Evolutionary conservation across 768 basidiomycete species (phyloP), one percentile per base, ranked within the genome.

Genomic region (Saitozyma podzolica): DNA sequence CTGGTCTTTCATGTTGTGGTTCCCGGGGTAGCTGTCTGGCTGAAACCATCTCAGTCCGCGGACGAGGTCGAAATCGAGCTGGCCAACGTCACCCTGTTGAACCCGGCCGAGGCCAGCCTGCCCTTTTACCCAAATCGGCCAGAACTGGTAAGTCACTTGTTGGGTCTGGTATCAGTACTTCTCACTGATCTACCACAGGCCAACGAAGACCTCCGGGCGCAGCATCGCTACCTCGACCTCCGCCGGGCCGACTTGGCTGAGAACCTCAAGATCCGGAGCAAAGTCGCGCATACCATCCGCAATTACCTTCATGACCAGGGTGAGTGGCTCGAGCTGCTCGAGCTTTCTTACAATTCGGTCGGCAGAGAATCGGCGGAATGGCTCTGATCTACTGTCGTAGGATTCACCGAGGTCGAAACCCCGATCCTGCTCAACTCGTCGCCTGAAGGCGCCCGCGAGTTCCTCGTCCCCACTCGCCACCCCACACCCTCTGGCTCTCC

Each of bases 361-460:
- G 37, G 19, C 37, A 29, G 29, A 29, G 11, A 16, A 14, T 43
- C 59, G 58, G 59, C 63, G 29, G 29, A 5, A 5, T 29, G 5
- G 5, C 51, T 58, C 59, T 61, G 68, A 59, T 53, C 51, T 62
- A 58, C 69, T 59, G 13, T 47, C 11, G n/a, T 17, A 96, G 94
- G 85, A 72, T 97, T 97, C 79, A 83, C 87, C 58, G 94, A 96
- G 78, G 90, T 97, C 40, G 94, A 97, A 79, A 97, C 94, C 0
- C 94, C 94, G 37, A 84, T 92, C 58, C 84, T 97, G 19, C 84
- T 97, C 39, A 88, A 89, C 75, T 95, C 93, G 8, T 89, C 92
- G 2, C 92, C 92, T 19, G 94, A 97, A 82, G 93, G 93, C 40
- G 94, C 93, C 0, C 85, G 93, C 68, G 93, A 97, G 78, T 97